A percentile compares a stretch with the other conserved stretches of the same genome.
Evolutionary conservation across 2,329 filamentous ascomycete genomes (phyloP).

Genomic region (Aspergillus spinulosporus): DNA sequence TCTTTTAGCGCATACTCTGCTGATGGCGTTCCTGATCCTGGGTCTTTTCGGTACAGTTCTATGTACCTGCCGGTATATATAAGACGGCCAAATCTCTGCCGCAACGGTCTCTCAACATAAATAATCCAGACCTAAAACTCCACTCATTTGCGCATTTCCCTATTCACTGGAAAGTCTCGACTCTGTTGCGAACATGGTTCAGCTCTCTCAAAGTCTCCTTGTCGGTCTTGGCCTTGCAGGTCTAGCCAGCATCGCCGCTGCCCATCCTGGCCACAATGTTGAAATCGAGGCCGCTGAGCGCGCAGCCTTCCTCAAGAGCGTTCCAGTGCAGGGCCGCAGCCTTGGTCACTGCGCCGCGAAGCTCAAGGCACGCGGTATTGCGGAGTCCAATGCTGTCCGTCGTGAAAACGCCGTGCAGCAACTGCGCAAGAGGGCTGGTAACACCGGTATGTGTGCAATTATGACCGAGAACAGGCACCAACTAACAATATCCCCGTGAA

Average conservation of each 20-base stretch:
- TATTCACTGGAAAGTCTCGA: neutral
- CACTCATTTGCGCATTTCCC: neutral
- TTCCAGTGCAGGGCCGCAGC: slow-evolving; percentile 15
- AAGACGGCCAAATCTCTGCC: neutral
- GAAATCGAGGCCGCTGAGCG: slow-evolving; percentile 11
- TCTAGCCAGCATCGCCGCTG: slow-evolving; percentile 3
- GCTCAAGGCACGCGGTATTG: slow-evolving; percentile 26
- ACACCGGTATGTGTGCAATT: neutral
- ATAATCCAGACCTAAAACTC: neutral
- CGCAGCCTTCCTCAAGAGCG: neutral
- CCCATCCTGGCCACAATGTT: slow-evolving; percentile 11
- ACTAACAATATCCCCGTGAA: neutral
- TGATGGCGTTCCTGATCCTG: too few species aligned
- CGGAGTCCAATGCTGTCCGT: slow-evolving; percentile 25
- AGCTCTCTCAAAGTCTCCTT: neutral
- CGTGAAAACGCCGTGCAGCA: slow-evolving; percentile 21
- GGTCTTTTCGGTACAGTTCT: too few species aligned
- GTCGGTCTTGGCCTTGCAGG: neutral
- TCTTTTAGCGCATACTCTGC: too few species aligned
- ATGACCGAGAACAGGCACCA: neutral
- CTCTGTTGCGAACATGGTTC: neutral
- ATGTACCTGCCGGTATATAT: neutral
- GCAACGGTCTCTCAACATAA: too few species aligned
- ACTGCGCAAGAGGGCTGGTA: neutral
- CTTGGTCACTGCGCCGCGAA: slow-evolving; percentile 25